A percentile compares a stretch with the other conserved stretches of the same genome.
Evolutionary conservation across 805 yeast species (phyloP).

Genomic region (Ascoidea rubescens): DNA sequence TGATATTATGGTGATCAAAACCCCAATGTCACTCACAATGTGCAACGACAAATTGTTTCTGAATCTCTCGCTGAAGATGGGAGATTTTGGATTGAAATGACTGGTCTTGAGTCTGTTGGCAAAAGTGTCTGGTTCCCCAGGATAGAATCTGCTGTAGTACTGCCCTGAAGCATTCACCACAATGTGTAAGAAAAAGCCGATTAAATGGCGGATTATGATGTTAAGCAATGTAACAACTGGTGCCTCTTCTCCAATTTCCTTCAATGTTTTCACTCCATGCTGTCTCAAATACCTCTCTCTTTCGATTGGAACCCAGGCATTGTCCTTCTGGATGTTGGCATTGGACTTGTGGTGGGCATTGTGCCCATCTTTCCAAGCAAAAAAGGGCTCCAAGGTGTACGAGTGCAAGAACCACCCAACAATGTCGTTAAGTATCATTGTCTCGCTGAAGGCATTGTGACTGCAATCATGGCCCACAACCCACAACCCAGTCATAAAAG

Average conservation of each 20-base stretch:
- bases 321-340: constrained; percentile 44
- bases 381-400: constrained; percentile 41
- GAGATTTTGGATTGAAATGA: constrained; percentile 42
- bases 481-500: constrained; percentile 47
- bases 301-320: constrained; percentile 43
- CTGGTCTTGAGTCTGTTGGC: constrained; percentile 27
- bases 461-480: constrained; percentile 57
- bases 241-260: constrained; percentile 38
- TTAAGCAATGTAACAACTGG: constrained; percentile 31
- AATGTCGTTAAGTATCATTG: constrained; percentile 34
- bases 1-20: constrained; percentile 23
- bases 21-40: constrained; percentile 37
- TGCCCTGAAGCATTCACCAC: constrained; percentile 45
- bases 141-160: constrained; percentile 2
- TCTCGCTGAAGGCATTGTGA: constrained; percentile 46
- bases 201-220: constrained; percentile 38
- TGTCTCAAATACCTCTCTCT: constrained; percentile 28
- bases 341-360: constrained; percentile 51
- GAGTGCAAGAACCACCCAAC: constrained; percentile 51
- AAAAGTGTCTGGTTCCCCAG: constrained; percentile 19
- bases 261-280: constrained; percentile 20
- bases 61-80: constrained; percentile 37
- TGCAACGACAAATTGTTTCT: constrained; percentile 40
- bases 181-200: constrained; percentile 38
- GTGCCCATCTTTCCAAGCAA: constrained; percentile 48